Conservation (phyloP, 352 stramenopile species). For the Phytophthora meadii region DNA sequence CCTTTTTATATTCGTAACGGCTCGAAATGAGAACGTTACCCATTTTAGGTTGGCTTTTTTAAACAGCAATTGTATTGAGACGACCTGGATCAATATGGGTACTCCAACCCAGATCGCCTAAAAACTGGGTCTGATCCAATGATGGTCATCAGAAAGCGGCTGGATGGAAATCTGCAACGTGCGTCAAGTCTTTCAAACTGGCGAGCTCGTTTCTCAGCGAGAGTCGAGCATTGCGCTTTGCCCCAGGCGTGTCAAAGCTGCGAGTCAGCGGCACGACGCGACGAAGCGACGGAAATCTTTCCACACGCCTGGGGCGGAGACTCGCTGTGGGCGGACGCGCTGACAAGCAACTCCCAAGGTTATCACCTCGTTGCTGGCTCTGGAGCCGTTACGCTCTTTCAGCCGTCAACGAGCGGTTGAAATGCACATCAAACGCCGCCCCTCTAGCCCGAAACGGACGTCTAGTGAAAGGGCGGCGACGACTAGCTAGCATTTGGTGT, state of each 20-base stretch:
- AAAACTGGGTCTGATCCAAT: neutral
- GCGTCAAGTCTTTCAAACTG: slow-evolving; percentile 7
- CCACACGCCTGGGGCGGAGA: slow-evolving; percentile 2
- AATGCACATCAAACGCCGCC: slow-evolving; percentile 34
- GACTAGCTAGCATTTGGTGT: slow-evolving; percentile 19
- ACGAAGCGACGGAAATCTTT: slow-evolving; percentile 33
- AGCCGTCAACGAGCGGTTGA: slow-evolving; percentile 16
- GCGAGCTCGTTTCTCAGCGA: slow-evolving; percentile 29
- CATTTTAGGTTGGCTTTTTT: too few relatives aligned
- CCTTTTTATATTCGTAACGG: slow-evolving; percentile 36
- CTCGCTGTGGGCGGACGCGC: neutral
- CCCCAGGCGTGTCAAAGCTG: slow-evolving; percentile 9
- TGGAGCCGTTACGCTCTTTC: slow-evolving; percentile 19
- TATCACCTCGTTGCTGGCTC: slow-evolving; percentile 3
- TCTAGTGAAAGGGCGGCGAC: slow-evolving; percentile 26
- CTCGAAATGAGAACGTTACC: neutral
- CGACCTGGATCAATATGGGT: too few relatives aligned
- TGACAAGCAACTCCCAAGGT: slow-evolving; percentile 18
- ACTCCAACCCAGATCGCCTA: neutral
- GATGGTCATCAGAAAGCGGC: slow-evolving; percentile 35
- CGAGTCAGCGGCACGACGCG: slow-evolving; percentile 23
- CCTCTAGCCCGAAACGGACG: slow-evolving; percentile 33
- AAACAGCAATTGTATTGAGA: too few relatives aligned
- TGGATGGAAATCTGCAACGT: slow-evolving; percentile 7
- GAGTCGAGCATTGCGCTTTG: slow-evolving; percentile 14